Conservation (phyloP, 2,329 filamentous ascomycete genomes). For the Botrytis aclada region DNA sequence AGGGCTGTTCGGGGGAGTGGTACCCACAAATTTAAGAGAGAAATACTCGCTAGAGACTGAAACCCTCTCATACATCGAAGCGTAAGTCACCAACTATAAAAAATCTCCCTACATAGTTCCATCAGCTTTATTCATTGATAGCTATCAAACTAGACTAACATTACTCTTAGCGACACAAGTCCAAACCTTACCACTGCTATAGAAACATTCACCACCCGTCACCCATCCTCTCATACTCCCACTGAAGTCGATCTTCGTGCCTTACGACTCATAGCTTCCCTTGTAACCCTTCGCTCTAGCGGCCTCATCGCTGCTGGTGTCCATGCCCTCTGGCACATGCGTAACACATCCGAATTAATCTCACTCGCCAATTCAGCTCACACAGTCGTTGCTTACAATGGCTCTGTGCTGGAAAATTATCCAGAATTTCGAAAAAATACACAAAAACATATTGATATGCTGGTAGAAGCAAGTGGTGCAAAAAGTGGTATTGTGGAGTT, state of each 20-base stretch:
- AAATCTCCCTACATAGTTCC: background rate
- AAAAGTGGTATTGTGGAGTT: slow-evolving; percentile 52
- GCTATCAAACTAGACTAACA: slow-evolving; percentile 6
- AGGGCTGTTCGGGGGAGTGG: slow-evolving; percentile 53
- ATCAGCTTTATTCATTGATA: background rate
- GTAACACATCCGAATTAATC: slow-evolving; percentile 42
- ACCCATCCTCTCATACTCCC: slow-evolving; percentile 45
- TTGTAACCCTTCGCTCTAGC: slow-evolving; percentile 56
- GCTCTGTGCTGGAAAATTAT: slow-evolving; percentile 76
- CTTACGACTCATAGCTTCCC: slow-evolving; percentile 52
- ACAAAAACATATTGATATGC: slow-evolving; percentile 60
- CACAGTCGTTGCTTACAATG: slow-evolving; percentile 72
- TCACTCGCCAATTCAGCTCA: slow-evolving; percentile 38
- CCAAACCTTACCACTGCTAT: slow-evolving; percentile 39
- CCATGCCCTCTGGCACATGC: slow-evolving; percentile 57
- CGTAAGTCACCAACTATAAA: slow-evolving; percentile 43
- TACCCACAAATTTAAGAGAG: slow-evolving; percentile 51
- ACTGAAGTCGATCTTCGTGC: slow-evolving; percentile 50
- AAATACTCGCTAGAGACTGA: slow-evolving; percentile 60
- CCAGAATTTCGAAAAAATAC: slow-evolving; percentile 61
- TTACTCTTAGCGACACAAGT: slow-evolving; percentile 24
- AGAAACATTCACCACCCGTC: slow-evolving; percentile 48
- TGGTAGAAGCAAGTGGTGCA: slow-evolving; percentile 48
- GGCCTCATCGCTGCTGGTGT: slow-evolving; percentile 58
- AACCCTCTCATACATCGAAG: slow-evolving; percentile 52